These are phyloP conservation scores for Lumnitzera littorea DNA, from an alignment of 345 rosid species.

Conservation along the genomic window DNA sequence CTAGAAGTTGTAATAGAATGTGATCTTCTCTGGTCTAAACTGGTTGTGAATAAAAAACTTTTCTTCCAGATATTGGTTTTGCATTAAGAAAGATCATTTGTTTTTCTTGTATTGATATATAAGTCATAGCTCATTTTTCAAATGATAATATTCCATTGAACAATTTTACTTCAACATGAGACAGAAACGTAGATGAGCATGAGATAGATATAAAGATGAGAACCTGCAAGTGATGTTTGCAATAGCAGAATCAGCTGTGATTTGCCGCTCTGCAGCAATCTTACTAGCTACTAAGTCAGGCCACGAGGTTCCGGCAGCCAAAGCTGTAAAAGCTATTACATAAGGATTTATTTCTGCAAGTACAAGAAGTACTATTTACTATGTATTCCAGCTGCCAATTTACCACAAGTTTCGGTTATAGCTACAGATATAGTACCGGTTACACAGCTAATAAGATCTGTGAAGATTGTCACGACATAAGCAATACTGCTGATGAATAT, in stretches of 20 bases:
- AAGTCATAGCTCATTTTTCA: neutral
- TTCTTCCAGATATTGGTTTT: neutral
- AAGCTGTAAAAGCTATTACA: slow-evolving; percentile 88
- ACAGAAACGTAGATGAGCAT: neutral
- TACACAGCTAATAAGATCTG: slow-evolving; percentile 86
- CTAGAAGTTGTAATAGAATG: no score
- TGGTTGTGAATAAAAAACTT: no score
- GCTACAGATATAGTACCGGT: slow-evolving; percentile 45
- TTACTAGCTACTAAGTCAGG: slow-evolving; percentile 96
- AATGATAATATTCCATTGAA: neutral
- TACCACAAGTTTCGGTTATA: slow-evolving; percentile 5
- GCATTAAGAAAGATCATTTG: no score
- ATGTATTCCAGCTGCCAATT: slow-evolving; percentile 1
- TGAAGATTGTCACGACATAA: slow-evolving; percentile 59
- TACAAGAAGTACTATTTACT: neutral
- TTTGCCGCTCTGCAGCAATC: slow-evolving; percentile 92
- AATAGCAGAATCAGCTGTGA: slow-evolving; percentile 92
- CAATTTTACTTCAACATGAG: no score
- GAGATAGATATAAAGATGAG: neutral
- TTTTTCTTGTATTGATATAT: neutral
- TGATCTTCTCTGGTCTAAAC: no score
- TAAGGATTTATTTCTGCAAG: slow-evolving; percentile 77
- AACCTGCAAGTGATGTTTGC: slow-evolving; percentile 98
- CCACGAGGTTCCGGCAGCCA: slow-evolving; percentile 96
- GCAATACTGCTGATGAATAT: slow-evolving; percentile 80